These are phyloP conservation scores for Paraconiothyrium brasiliense DNA, from an alignment of 2,329 filamentous ascomycete genomes.

Conservation along the genomic window DNA sequence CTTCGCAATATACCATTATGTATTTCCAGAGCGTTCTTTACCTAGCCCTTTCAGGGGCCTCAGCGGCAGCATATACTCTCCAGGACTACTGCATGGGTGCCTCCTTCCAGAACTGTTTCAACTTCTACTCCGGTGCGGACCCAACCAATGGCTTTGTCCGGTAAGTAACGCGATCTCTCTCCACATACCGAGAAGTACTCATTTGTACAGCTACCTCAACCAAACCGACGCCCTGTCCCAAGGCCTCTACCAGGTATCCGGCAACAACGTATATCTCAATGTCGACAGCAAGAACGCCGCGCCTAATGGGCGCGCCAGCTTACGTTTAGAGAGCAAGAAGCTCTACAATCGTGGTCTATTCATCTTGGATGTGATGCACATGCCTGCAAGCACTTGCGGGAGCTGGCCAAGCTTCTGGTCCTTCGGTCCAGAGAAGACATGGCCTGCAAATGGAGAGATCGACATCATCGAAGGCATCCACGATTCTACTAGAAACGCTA, in stretches of 20 bases:
- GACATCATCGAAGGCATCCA: constrained; percentile 53
- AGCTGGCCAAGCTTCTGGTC: constrained; percentile 55
- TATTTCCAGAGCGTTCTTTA: constrained; percentile 8
- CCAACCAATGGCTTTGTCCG: constrained; percentile 49
- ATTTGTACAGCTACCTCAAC: constrained; percentile 51
- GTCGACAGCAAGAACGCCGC: constrained; percentile 52
- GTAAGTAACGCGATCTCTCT: constrained; percentile 9
- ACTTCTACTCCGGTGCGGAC: constrained; percentile 48
- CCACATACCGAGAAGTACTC: neutral
- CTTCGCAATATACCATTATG: constrained; percentile 5
- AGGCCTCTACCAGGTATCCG: constrained; percentile 34
- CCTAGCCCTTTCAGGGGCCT: neutral
- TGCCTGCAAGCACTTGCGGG: constrained; percentile 55
- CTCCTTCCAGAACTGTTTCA: constrained; percentile 26
- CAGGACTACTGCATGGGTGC: constrained; percentile 24
- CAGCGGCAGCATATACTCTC: constrained; percentile 19
- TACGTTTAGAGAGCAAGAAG: constrained; percentile 56
- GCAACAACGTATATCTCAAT: constrained; percentile 49
- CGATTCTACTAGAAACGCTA: constrained; percentile 28
- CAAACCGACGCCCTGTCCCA: constrained; percentile 45
- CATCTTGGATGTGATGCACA: constrained; percentile 56
- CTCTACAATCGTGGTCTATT: constrained; percentile 56
- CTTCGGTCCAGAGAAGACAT: constrained; percentile 37
- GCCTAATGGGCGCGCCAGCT: constrained; percentile 49
- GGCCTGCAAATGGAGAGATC: constrained; percentile 40